Conservation (phyloP, 1,284 basidiomycete genomes). For the Tylopilus sp. region DNA sequence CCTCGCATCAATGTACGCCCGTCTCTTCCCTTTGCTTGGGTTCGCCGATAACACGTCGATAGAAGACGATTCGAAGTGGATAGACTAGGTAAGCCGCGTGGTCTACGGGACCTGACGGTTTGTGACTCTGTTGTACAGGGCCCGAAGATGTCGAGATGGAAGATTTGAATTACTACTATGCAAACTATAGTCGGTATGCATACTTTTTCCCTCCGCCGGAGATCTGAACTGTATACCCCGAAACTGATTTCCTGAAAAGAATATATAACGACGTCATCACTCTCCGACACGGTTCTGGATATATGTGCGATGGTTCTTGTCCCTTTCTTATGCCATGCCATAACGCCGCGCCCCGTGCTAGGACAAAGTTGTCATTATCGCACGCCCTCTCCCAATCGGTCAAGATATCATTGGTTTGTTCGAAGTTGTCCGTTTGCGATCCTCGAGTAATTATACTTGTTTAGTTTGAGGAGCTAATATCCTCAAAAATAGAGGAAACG, state of each 20-base stretch:
- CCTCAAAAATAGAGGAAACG: conserved; percentile 91
- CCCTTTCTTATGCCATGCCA: conserved; percentile 16
- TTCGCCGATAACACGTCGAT: conserved; percentile 16
- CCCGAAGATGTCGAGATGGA: conserved; percentile 89
- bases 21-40: not conserved
- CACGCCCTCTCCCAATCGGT: conserved; percentile 95
- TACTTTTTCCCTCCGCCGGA: conserved; percentile 6
- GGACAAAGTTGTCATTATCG: conserved; percentile 93
- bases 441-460: not conserved
- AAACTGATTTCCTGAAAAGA: conserved; percentile 38
- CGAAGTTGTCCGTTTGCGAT: conserved; percentile 11
- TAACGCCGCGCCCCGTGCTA: conserved; percentile 32
- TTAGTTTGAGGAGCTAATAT: conserved; percentile 88
- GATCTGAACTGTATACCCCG: conserved; percentile 6
- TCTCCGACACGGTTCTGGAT: conserved; percentile 87
- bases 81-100: conserved; percentile 55
- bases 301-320: conserved; percentile 64
- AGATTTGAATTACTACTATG: conserved; percentile 95
- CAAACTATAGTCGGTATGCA: conserved; percentile 85
- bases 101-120: conserved; percentile 4
- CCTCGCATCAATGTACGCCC: conserved; percentile 76
- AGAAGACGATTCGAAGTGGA: conserved; percentile 93
- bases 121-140: conserved; percentile 39
- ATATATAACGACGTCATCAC: conserved; percentile 99
- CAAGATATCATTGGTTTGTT: conserved; percentile 80